Evolutionary conservation across 208 protist genomes (phyloP).

Genomic region (Crithidia acanthocephali): DNA sequence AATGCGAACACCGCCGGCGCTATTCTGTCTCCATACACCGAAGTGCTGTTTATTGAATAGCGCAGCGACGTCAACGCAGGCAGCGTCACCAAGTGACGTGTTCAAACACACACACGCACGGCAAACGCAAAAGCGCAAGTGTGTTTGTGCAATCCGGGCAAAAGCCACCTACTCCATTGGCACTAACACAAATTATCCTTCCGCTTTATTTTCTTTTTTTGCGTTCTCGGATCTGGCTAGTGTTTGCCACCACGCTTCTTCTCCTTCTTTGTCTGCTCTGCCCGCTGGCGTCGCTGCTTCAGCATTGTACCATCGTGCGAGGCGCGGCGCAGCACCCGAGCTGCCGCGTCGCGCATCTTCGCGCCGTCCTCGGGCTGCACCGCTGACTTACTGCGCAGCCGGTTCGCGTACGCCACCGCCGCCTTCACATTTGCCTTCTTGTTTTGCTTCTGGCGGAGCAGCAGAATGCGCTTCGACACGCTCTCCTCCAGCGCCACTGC

Average conservation of each 20-base stretch:
- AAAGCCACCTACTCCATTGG: too few species aligned
- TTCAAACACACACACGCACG: too few species aligned
- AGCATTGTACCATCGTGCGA: conserved; percentile 25
- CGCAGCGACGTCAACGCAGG: too few species aligned
- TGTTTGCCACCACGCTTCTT: conserved; percentile 27
- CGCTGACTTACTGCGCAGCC: conserved; percentile 29
- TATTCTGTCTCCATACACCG: too few species aligned
- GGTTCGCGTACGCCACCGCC: conserved; percentile 63
- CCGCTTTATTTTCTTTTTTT: conserved; percentile 3
- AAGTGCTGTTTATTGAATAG: too few species aligned
- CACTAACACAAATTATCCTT: background rate
- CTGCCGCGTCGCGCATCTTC: conserved; percentile 51
- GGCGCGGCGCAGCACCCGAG: conserved; percentile 43
- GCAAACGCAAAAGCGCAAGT: too few species aligned
- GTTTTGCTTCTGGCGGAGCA: conserved; percentile 72
- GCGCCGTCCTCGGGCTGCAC: conserved; percentile 35
- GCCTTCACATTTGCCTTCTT: conserved; percentile 71
- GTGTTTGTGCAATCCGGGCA: too few species aligned
- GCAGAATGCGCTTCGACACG: conserved; percentile 73
- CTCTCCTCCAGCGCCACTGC: conserved; percentile 72
- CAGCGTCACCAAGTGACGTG: too few species aligned
- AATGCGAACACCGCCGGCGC: too few species aligned
- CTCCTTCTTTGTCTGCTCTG: conserved; percentile 36
- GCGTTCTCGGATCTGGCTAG: background rate
- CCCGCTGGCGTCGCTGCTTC: conserved; percentile 50